Conservation (phyloP, 805 yeast species). For the Pichia nakasei region DNA sequence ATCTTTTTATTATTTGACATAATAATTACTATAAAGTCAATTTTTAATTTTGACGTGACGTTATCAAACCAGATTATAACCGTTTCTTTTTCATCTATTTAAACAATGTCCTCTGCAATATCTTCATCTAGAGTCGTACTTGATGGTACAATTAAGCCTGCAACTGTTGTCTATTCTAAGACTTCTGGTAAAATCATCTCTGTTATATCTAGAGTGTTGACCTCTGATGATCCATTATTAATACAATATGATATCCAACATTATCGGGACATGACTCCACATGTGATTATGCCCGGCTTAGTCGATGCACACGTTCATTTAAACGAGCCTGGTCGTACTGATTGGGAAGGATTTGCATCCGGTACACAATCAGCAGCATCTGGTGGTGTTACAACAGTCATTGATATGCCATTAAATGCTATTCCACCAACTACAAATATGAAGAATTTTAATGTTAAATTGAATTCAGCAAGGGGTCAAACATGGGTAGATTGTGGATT, state of each 20-base stretch:
- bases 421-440: slow-evolving; percentile 91
- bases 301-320: slow-evolving; percentile 92
- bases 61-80: too few relatives aligned
- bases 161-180: slow-evolving; percentile 56
- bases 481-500: slow-evolving; percentile 91
- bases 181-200: slow-evolving; percentile 51
- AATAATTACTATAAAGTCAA: too few relatives aligned
- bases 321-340: slow-evolving; percentile 96
- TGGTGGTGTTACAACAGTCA: slow-evolving; percentile 93
- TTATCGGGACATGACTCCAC: slow-evolving; percentile 51
- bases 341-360: slow-evolving; percentile 97
- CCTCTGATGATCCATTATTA: slow-evolving; percentile 33
- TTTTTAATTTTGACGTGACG: neutral
- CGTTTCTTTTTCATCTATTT: neutral
- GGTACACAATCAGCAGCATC: slow-evolving; percentile 93
- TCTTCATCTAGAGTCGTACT: slow-evolving; percentile 52
- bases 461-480: slow-evolving; percentile 70
- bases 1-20: neutral
- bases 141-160: slow-evolving; percentile 39
- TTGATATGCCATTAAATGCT: slow-evolving; percentile 95
- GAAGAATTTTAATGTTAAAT: slow-evolving; percentile 62
- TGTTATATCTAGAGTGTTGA: slow-evolving; percentile 34
- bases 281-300: slow-evolving; percentile 74
- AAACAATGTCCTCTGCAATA: slow-evolving; percentile 49
- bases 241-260: slow-evolving; percentile 32